These are phyloP conservation scores for Argentina anserina DNA, from an alignment of 306 rosid species.

Conservation along the genomic window DNA sequence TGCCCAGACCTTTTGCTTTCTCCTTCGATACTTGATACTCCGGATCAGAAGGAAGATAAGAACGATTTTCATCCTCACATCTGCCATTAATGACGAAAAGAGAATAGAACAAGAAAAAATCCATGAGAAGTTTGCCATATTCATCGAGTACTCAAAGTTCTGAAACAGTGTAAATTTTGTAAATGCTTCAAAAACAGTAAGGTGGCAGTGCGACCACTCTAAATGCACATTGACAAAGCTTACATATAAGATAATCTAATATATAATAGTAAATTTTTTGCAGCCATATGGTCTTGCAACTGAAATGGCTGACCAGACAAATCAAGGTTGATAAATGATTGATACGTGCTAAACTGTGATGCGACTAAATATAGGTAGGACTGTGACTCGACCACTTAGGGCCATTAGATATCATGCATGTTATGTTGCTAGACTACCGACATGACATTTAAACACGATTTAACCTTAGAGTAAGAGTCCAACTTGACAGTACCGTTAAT, in stretches of 20 bases:
- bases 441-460: background rate
- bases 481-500: background rate
- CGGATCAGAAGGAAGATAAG: background rate
- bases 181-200: background rate
- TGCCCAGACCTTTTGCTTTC: constrained; percentile 20
- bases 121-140: background rate
- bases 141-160: background rate
- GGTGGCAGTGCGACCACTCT: background rate
- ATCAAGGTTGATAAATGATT: background rate
- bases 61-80: background rate
- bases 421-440: background rate
- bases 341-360: background rate
- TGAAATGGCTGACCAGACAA: background rate
- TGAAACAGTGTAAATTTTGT: background rate
- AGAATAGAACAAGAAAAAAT: background rate
- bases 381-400: background rate
- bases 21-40: constrained; percentile 6
- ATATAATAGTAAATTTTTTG: background rate
- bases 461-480: background rate
- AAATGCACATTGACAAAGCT: background rate
- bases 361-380: background rate
- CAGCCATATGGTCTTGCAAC: background rate
- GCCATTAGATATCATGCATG: background rate
- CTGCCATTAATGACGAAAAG: background rate
- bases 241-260: no score